Base-by-base conservation (phyloP, 1,284 basidiomycete genomes). In the Caloboletus firmus region DNA sequence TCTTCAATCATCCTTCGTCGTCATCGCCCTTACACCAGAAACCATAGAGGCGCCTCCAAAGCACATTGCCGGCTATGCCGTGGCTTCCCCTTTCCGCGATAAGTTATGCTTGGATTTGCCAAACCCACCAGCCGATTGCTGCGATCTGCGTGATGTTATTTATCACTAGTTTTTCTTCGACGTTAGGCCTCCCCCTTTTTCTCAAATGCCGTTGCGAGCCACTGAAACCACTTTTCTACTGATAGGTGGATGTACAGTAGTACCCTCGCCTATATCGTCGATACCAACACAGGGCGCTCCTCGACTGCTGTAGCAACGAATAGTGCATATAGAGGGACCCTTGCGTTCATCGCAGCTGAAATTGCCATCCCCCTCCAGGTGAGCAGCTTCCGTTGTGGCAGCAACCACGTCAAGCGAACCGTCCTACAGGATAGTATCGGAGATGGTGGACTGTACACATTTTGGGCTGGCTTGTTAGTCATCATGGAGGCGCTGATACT, bases 31-130 rank as follows among this genome's bases (percentile, higher is more conserved):
- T n/a, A 60, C 31, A 8, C 24, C 11, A 4, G 28, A 32, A 31
- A n/a, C 3, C 8, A 22, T 54, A 91, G 87, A 88, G 91, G 82
- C 82, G 91, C 11, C 74, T 94, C 12, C 74, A 77, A 62, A 87
- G 86, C 62, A 87, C 85, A 0, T 72, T 82, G 28, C 64, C 77
- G 9, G 80, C 79, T 18, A 75, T 86, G 65, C 55, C 76, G 7
- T 68, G 81, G 49, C 73, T 88, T 10, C 86, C 88, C 3, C 75
- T 79, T 0, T 78, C 79, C 2, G 78, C 85, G 45, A 64, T 91
- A 28, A 83, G 80, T 0, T 93, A 91, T 65, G 93, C 82, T 1
- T 95, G 93, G 93, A 76, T 87, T 3, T 84, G 81, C 49, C 72
- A 91, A 55, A 68, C 83, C 45, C 83, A 84, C 45, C 76, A 84